Conservation (phyloP, 1,139 yeast genomes). For the Arxiozyma telluris region DNA sequence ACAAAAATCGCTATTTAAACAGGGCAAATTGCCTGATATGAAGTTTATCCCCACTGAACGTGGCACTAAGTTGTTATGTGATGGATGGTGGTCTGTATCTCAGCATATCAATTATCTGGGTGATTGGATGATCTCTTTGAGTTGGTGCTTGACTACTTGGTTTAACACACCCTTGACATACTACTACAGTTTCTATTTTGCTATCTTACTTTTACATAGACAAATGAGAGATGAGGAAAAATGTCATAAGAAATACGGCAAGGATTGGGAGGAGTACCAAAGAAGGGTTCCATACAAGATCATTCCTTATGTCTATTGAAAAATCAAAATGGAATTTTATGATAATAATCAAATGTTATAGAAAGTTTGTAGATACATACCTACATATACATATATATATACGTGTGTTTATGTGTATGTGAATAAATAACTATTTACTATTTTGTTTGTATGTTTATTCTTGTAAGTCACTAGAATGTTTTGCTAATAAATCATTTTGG, state of each 20-base stretch:
- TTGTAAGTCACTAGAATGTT: constrained; percentile 55
- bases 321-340: too few species aligned
- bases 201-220: constrained; percentile 71
- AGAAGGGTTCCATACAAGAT: constrained; percentile 77
- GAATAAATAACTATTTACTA: not conserved
- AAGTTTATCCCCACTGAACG: constrained; percentile 62
- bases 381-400: constrained; percentile 4
- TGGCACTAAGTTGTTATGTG: constrained; percentile 72
- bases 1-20: constrained; percentile 77
- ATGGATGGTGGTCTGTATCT: constrained; percentile 94
- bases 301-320: constrained; percentile 71
- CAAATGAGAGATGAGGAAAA: constrained; percentile 88
- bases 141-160: constrained; percentile 92
- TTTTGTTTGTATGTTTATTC: constrained; percentile 23
- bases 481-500: constrained; percentile 51
- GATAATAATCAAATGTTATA: constrained; percentile 36
- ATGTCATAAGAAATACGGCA: constrained; percentile 77
- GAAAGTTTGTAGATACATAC: too few species aligned
- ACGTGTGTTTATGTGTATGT: not conserved
- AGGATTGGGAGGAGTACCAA: constrained; percentile 78
- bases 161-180: constrained; percentile 74
- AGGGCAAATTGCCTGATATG: constrained; percentile 59
- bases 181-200: constrained; percentile 79
- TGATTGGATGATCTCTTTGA: constrained; percentile 85
- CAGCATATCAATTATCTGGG: constrained; percentile 95